Evolutionary conservation across 2,329 filamentous ascomycete species (phyloP).

Genomic region (Chalara sp.): DNA sequence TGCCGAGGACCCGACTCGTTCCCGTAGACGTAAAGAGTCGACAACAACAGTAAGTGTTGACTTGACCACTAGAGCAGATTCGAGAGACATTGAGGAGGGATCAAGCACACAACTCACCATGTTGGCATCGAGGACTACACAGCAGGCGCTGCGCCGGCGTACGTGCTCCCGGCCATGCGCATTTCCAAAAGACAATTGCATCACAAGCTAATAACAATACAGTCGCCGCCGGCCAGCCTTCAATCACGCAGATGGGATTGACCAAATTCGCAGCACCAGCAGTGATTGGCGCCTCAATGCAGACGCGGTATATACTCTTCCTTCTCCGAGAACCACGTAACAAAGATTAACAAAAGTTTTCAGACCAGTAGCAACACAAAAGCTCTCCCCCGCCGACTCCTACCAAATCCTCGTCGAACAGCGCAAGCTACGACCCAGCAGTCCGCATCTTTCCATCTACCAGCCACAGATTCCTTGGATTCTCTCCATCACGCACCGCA

Average conservation of each 20-base stretch:
- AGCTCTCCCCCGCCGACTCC: slow-evolving; percentile 35
- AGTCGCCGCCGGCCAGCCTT: slow-evolving; percentile 39
- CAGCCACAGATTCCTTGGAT: slow-evolving; percentile 65
- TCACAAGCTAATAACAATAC: slow-evolving; percentile 8
- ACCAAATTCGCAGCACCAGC: slow-evolving; percentile 33
- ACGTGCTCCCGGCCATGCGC: slow-evolving; percentile 14
- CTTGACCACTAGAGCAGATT: not conserved
- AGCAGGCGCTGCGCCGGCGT: slow-evolving; percentile 37
- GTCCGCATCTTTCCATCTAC: slow-evolving; percentile 67
- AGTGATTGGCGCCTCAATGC: slow-evolving; percentile 34
- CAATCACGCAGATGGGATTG: slow-evolving; percentile 31
- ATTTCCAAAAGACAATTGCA: not conserved
- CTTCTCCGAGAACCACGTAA: not conserved
- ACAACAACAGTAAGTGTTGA: slow-evolving; percentile 14
- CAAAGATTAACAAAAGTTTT: slow-evolving; percentile 4
- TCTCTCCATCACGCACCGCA: slow-evolving; percentile 51
- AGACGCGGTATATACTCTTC: slow-evolving; percentile 36
- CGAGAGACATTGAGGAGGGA: slow-evolving; percentile 2
- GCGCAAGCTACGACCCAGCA: slow-evolving; percentile 59
- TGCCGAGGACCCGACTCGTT: slow-evolving; percentile 10
- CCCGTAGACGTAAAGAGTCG: slow-evolving; percentile 1
- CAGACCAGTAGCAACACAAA: slow-evolving; percentile 41
- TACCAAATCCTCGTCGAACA: slow-evolving; percentile 58
- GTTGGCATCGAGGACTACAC: slow-evolving; percentile 36
- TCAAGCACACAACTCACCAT: slow-evolving; percentile 26